Base-by-base conservation (phyloP, 805 yeast species). In the Brettanomyces naardenensis region DNA sequence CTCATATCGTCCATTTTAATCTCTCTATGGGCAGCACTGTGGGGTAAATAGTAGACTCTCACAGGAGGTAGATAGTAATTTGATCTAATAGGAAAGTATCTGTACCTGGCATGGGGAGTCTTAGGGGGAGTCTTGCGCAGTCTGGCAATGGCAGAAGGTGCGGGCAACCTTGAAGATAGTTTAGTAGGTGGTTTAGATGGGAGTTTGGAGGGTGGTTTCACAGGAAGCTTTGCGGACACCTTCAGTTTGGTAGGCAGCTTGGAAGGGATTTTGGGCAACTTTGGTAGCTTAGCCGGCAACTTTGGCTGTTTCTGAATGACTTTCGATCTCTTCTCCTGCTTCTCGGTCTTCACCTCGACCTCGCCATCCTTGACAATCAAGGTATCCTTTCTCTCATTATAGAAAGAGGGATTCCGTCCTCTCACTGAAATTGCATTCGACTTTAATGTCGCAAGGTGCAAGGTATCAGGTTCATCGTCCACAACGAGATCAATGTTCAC, bases 321-420 rank as follows among this genome's bases (percentile, higher is more conserved):
- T 14, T 19, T 23, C 28, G 17, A n/a, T 23, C 26, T 17, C 36
- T 19, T n/a, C 19, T 28, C 28, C 34, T 31, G 4, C 17, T 14
- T 27, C 21, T 5, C 15, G n/a, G 19, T 22, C 15, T 31, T 21
- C 30, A 11, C 6, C 15, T 3, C 13, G 15, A 27, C 6, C 6
- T 6, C n/a, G n/a, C 30, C 37, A 7, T 27, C 30, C 30, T 27
- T 37, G 3, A 46, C 37, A 17, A 75, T 65, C 35, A 66, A 48
- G 17, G 73, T 53, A 47, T 74, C 78, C 35, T 71, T 68, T 39
- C 75, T 56, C 40, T 71, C 74, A 25, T 66, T 65, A 47, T 75
- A 75, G 44, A 75, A 76, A n/a, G 73, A 65, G 3, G 82, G 81
- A 45, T 75, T 76, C 36, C 81, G 54, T 3, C 82, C 82, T 43